These are phyloP conservation scores for Coprinellus micaceus DNA, from an alignment of 768 basidiomycete species.

Conservation along the genomic window DNA sequence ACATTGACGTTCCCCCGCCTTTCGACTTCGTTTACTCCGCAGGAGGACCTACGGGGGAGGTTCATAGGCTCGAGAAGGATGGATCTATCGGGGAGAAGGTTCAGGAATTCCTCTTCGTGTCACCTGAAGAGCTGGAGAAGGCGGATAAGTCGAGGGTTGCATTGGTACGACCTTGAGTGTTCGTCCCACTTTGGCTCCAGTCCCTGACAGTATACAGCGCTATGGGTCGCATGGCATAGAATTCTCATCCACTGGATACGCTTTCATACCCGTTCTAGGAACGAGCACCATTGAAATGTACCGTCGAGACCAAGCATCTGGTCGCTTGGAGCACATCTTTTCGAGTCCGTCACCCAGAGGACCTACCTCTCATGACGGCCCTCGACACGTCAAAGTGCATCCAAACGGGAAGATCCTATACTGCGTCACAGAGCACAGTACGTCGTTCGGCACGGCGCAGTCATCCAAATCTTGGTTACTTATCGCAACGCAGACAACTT, in stretches of 20 bases:
- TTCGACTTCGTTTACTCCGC: conserved; percentile 46
- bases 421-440: conserved; percentile 51
- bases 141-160: conserved; percentile 52
- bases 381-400: conserved; percentile 50
- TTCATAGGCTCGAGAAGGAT: conserved; percentile 33
- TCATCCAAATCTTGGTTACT: neutral
- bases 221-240: conserved; percentile 53
- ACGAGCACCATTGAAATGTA: conserved; percentile 48
- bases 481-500: conserved; percentile 34
- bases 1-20: conserved; percentile 46
- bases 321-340: conserved; percentile 32
- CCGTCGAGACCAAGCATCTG: conserved; percentile 26
- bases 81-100: conserved; percentile 36
- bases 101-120: conserved; percentile 47
- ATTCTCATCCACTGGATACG: conserved; percentile 36
- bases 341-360: conserved; percentile 39
- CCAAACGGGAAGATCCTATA: conserved; percentile 50
- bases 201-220: conserved; percentile 26
- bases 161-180: conserved; percentile 29
- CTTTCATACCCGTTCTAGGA: conserved; percentile 50
- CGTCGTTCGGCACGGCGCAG: too few species aligned
- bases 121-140: conserved; percentile 34
- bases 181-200: neutral
- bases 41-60: conserved; percentile 51
- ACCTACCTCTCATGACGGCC: conserved; percentile 37